Percentiles rank a stretch among this genome's conserved stretches.
phyloP scores from a whole-genome alignment of 495 filamentous ascomycete species.

The Penicillium turbatum region DNA sequence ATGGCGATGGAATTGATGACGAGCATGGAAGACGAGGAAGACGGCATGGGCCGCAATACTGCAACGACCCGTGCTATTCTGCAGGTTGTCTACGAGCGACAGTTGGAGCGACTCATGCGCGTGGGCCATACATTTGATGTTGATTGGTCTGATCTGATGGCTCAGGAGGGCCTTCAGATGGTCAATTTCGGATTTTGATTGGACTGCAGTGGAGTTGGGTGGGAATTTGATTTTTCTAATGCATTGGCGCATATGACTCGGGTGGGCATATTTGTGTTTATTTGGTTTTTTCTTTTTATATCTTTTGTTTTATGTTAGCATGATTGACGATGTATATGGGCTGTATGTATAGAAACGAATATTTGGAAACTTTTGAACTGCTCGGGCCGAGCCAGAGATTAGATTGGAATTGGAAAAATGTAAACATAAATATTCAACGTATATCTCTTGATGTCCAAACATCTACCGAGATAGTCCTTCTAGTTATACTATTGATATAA shows the following conservation, averaged over 20 bases:
- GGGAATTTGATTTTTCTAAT: background rate
- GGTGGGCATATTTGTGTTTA: slow-evolving; percentile 6
- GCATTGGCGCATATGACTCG: slow-evolving; percentile 7
- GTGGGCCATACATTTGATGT: slow-evolving; percentile 38
- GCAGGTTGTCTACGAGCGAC: slow-evolving; percentile 47
- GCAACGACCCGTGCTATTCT: slow-evolving; percentile 46
- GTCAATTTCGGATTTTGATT: slow-evolving; percentile 42
- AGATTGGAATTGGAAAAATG: background rate
- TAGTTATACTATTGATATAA: background rate
- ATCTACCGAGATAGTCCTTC: too few species aligned
- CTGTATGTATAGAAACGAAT: slow-evolving; percentile 21
- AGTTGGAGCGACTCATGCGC: slow-evolving; percentile 35
- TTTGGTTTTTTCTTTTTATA: background rate
- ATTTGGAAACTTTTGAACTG: slow-evolving; percentile 2
- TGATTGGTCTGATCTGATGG: slow-evolving; percentile 46
- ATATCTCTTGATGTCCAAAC: too few species aligned
- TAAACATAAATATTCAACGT: background rate
- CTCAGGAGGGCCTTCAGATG: slow-evolving; percentile 37
- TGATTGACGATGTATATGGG: slow-evolving; percentile 17
- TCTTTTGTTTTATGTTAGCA: slow-evolving; percentile 10
- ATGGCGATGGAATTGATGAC: slow-evolving; percentile 49
- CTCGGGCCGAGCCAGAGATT: slow-evolving; percentile 6
- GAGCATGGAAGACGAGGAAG: slow-evolving; percentile 46
- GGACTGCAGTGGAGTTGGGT: slow-evolving; percentile 9
- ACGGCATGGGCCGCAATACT: slow-evolving; percentile 46